phyloP scores from a whole-genome alignment of 2,329 filamentous ascomycete genomes.

The Rosellinia necatrix region DNA sequence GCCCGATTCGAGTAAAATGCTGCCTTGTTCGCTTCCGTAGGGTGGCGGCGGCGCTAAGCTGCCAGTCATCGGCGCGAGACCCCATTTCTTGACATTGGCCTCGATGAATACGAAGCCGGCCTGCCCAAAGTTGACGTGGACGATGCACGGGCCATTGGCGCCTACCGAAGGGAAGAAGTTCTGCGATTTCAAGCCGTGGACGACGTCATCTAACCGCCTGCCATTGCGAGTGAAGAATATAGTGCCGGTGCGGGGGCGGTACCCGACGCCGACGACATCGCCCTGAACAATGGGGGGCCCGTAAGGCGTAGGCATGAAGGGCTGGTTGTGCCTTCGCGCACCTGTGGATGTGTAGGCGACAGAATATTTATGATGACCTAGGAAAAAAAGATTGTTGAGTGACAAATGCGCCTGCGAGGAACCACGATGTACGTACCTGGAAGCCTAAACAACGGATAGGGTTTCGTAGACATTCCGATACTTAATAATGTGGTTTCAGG shows the following conservation, averaged over 20 bases:
- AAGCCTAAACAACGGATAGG: slow-evolving; percentile 91
- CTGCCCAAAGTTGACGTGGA: slow-evolving; percentile 98
- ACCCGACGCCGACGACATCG: slow-evolving; percentile 94
- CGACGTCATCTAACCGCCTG: slow-evolving; percentile 94
- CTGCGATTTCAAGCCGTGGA: slow-evolving; percentile 87
- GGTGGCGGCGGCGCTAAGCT: slow-evolving; percentile 93
- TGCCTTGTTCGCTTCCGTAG: slow-evolving; percentile 96
- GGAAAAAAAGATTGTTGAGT: slow-evolving; percentile 9
- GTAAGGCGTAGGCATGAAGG: slow-evolving; percentile 79
- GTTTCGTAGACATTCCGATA: slow-evolving; percentile 95
- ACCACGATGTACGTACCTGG: slow-evolving; percentile 67
- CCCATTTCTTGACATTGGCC: slow-evolving; percentile 99
- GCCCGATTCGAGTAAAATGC: slow-evolving; percentile 89
- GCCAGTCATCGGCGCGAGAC: slow-evolving; percentile 91
- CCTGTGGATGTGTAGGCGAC: slow-evolving; percentile 90
- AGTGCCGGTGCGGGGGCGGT: slow-evolving; percentile 89
- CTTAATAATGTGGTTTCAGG: slow-evolving; percentile 85
- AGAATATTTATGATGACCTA: slow-evolving; percentile 90
- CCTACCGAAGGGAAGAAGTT: slow-evolving; percentile 99
- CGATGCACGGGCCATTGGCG: slow-evolving; percentile 86
- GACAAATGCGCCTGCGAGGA: slow-evolving; percentile 1
- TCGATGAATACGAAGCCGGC: slow-evolving; percentile 99
- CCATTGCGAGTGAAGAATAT: slow-evolving; percentile 99
- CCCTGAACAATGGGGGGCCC: slow-evolving; percentile 87
- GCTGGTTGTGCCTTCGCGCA: slow-evolving; percentile 87